Percentiles rank a stretch among this genome's conserved stretches.
Evolutionary conservation across 768 basidiomycete species (phyloP).

Genomic region (Chalciporus piperatus): DNA sequence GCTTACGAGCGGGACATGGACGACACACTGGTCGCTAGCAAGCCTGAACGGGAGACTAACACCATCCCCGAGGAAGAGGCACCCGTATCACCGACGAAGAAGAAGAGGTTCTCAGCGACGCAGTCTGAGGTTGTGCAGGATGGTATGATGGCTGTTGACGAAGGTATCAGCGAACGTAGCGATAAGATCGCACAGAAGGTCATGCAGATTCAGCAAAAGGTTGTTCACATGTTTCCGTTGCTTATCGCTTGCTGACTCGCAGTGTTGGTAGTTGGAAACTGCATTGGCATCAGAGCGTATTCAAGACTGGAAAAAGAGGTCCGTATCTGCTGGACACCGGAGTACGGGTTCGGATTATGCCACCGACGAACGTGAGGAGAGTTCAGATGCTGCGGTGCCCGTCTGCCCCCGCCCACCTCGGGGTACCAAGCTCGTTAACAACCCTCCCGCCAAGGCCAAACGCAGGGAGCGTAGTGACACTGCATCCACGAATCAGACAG

Average conservation of each 20-base stretch:
- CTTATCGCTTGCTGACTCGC: conserved; percentile 6
- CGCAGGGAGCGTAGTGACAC: conserved; percentile 58
- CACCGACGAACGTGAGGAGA: conserved; percentile 53
- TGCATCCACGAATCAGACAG: conserved; percentile 58
- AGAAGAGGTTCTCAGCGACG: conserved; percentile 79
- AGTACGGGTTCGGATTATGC: conserved; percentile 25
- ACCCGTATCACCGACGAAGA: conserved; percentile 43
- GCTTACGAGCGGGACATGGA: conserved; percentile 48
- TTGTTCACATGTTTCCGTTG: conserved; percentile 32
- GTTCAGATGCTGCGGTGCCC: conserved; percentile 44
- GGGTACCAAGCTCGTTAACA: conserved; percentile 31
- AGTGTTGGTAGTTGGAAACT: conserved; percentile 58
- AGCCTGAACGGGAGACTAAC: conserved; percentile 44
- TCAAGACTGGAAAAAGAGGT: conserved; percentile 32
- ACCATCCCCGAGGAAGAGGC: conserved; percentile 57
- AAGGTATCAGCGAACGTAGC: conserved; percentile 78
- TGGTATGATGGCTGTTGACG: conserved; percentile 83
- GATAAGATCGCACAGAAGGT: conserved; percentile 89
- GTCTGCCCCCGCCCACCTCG: conserved; percentile 42
- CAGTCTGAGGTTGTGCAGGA: conserved; percentile 64
- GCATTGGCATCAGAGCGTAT: conserved; percentile 62
- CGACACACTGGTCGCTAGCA: conserved; percentile 34
- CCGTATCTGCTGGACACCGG: conserved; percentile 23
- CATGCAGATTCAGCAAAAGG: conserved; percentile 88
- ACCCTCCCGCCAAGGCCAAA: conserved; percentile 36